Conservation (phyloP, 768 basidiomycete genomes). For the Fistulinella prunicolor region DNA sequence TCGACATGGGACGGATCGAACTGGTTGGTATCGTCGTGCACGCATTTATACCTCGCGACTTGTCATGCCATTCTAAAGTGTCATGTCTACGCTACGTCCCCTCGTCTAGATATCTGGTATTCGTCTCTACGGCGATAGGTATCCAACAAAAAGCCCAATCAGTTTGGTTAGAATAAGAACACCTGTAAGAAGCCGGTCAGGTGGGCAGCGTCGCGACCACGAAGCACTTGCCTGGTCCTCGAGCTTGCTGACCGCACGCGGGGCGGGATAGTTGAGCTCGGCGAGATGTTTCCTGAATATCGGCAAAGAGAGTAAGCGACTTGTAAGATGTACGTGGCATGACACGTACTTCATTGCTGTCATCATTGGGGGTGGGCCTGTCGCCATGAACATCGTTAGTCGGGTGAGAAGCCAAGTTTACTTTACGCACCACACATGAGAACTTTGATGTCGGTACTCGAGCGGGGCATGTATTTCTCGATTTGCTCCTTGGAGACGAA, state of each 20-base stretch:
- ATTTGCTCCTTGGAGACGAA: constrained; percentile 95
- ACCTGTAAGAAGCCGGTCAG: constrained; percentile 31
- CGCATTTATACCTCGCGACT: too few relatives aligned
- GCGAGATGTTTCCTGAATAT: constrained; percentile 76
- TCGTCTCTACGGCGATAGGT: constrained; percentile 1
- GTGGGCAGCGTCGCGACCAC: neutral
- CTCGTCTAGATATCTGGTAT: constrained; percentile 1
- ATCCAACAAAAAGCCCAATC: neutral
- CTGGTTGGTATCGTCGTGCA: too few relatives aligned
- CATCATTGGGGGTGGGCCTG: constrained; percentile 77
- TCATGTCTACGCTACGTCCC: too few relatives aligned
- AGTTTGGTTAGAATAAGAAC: constrained; percentile 36
- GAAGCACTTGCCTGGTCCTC: constrained; percentile 64
- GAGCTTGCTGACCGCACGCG: constrained; percentile 89
- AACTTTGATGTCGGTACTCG: constrained; percentile 68
- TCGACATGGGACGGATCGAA: constrained; percentile 11
- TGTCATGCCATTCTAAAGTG: too few relatives aligned
- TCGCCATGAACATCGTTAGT: neutral
- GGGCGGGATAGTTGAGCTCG: constrained; percentile 83
- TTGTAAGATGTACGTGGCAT: neutral
- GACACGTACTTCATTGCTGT: constrained; percentile 72
- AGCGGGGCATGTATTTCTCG: constrained; percentile 69
- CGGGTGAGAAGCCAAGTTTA: constrained; percentile 1
- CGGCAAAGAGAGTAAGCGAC: constrained; percentile 2
- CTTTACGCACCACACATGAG: constrained; percentile 83